These are phyloP conservation scores for Moricandia arvensis DNA, from an alignment of 345 rosid genomes.

Conservation along the genomic window DNA sequence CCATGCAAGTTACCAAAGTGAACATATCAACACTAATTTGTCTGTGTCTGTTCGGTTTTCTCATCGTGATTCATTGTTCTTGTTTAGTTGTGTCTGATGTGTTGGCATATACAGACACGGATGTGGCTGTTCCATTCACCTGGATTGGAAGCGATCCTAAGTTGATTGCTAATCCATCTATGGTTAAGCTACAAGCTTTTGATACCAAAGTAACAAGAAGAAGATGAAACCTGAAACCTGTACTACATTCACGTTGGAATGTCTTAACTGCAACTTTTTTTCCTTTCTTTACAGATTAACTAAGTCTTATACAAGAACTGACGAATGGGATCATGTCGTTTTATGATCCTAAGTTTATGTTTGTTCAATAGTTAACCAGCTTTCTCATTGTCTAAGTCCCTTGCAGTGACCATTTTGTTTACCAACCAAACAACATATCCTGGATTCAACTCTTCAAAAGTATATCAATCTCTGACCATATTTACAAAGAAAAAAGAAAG, in stretches of 20 bases:
- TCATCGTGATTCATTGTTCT: too few species aligned
- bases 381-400: not conserved
- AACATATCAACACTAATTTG: not conserved
- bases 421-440: not conserved
- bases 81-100: conserved; percentile 97
- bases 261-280: too few species aligned
- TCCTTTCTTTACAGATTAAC: too few species aligned
- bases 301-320: too few species aligned
- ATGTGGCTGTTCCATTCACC: conserved; percentile 87
- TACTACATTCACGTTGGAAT: too few species aligned
- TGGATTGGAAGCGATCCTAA: conserved; percentile 96
- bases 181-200: conserved; percentile 95
- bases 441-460: not conserved
- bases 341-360: not conserved
- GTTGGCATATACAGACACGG: conserved; percentile 82
- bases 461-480: not conserved
- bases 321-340: too few species aligned
- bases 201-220: conserved; percentile 68
- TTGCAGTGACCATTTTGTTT: not conserved
- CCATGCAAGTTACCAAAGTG: conserved; percentile 49
- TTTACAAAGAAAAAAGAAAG: not conserved
- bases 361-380: conserved; percentile 6
- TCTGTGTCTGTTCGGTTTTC: not conserved
- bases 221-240: not conserved
- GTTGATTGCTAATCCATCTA: conserved; percentile 91